A percentile compares a stretch with the other conserved stretches of the same genome.
phyloP scores from a whole-genome alignment of 495 filamentous ascomycete species.

The Achaetomiella virescens region DNA sequence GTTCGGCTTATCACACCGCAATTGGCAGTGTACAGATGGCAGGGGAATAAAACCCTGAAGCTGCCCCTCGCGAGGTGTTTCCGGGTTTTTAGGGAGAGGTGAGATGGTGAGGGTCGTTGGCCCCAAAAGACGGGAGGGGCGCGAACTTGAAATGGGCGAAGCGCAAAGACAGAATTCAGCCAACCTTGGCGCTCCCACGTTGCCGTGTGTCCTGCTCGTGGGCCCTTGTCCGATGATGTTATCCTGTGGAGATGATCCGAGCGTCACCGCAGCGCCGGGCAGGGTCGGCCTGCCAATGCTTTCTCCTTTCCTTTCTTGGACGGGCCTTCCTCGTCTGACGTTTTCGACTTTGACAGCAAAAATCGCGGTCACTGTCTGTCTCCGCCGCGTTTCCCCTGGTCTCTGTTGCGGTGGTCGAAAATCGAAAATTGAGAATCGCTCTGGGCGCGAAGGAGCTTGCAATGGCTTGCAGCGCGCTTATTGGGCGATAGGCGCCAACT shows the following conservation, averaged over 20 bases:
- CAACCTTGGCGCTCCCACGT: slow-evolving; percentile 28
- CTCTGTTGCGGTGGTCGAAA: no score
- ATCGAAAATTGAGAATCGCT: no score
- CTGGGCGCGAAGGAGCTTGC: no score
- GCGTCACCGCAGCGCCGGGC: background rate
- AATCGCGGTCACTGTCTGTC: no score
- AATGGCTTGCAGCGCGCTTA: no score
- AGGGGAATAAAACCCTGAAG: background rate
- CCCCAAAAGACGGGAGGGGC: slow-evolving; percentile 6
- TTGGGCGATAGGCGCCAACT: no score
- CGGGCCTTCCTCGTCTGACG: background rate
- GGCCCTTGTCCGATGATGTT: slow-evolving; percentile 29
- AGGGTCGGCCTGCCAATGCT: background rate
- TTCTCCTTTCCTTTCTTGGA: background rate
- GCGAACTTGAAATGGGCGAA: slow-evolving; percentile 21
- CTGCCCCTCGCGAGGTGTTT: background rate
- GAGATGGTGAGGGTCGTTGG: background rate
- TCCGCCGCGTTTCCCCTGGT: no score
- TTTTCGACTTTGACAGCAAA: background rate
- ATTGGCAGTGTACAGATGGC: background rate
- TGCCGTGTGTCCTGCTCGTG: slow-evolving; percentile 14
- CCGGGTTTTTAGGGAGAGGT: background rate
- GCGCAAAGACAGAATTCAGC: slow-evolving; percentile 7
- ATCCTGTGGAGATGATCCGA: slow-evolving; percentile 23
- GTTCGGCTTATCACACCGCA: background rate